Percentiles rank a stretch among this genome's conserved stretches.
Conservation (phyloP, 495 filamentous ascomycete genomes). For the Cetradonia linearis region DNA sequence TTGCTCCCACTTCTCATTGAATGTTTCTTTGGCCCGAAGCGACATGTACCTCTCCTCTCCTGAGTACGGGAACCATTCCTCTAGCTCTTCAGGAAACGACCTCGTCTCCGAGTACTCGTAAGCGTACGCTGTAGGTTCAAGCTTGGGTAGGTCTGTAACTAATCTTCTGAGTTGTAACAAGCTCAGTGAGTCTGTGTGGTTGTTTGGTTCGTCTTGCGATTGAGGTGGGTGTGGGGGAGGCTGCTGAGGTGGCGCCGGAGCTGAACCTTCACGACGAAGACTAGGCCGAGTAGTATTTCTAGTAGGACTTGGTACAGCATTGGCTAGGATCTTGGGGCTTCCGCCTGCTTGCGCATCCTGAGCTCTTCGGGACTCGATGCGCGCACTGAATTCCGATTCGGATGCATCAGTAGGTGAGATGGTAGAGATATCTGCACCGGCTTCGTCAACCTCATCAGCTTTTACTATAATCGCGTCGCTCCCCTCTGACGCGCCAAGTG, state of each 20-base stretch:
- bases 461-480: constrained; percentile 36
- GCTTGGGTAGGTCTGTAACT: constrained; percentile 68
- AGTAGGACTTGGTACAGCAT: constrained; percentile 23
- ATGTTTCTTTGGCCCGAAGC: constrained; percentile 57
- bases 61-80: constrained; percentile 91
- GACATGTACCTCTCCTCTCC: constrained; percentile 65
- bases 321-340: constrained; percentile 22
- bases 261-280: constrained; percentile 44
- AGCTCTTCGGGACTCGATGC: constrained; percentile 34
- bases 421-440: constrained; percentile 43
- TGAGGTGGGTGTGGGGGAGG: constrained; percentile 49
- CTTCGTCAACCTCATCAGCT: constrained; percentile 47
- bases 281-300: constrained; percentile 37
- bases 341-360: constrained; percentile 19
- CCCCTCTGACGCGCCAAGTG: neutral
- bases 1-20: constrained; percentile 52
- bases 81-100: constrained; percentile 72
- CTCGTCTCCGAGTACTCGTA: constrained; percentile 82
- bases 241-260: constrained; percentile 44
- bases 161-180: constrained; percentile 70
- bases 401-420: constrained; percentile 34
- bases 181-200: constrained; percentile 66
- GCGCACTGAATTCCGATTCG: constrained; percentile 40
- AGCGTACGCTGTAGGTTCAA: constrained; percentile 79
- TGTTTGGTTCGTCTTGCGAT: constrained; percentile 35